phyloP scores from a whole-genome alignment of 352 stramenopile species.

The Phytopythium helicoides region DNA sequence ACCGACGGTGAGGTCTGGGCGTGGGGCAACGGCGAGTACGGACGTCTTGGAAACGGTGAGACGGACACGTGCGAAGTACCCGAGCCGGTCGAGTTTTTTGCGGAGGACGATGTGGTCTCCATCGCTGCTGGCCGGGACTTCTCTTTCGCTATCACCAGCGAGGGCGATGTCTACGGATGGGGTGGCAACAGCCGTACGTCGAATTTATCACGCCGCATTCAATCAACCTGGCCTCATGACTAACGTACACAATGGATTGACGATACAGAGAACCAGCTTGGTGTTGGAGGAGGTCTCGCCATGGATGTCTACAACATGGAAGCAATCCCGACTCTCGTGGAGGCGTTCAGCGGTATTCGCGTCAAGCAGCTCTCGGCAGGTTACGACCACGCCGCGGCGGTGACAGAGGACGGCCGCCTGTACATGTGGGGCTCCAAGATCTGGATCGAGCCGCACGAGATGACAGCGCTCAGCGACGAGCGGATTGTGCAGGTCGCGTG shows the following conservation, averaged over 20 bases:
- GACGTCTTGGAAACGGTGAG: slow-evolving; percentile 88
- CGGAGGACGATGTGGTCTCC: slow-evolving; percentile 55
- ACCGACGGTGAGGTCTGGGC: slow-evolving; percentile 90
- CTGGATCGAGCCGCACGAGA: slow-evolving; percentile 91
- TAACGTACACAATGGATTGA: background rate
- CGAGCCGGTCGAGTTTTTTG: slow-evolving; percentile 85
- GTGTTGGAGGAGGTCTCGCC: slow-evolving; percentile 81
- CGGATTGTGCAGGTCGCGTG: slow-evolving; percentile 81
- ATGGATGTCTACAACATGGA: slow-evolving; percentile 96
- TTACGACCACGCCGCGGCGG: slow-evolving; percentile 89
- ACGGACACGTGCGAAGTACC: slow-evolving; percentile 77
- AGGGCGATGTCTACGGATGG: slow-evolving; percentile 89
- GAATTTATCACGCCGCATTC: no score
- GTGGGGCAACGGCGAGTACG: slow-evolving; percentile 92
- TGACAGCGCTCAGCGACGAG: slow-evolving; percentile 74
- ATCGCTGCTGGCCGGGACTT: slow-evolving; percentile 89
- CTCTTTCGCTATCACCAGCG: slow-evolving; percentile 81
- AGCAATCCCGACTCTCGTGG: slow-evolving; percentile 85
- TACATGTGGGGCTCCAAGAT: slow-evolving; percentile 90
- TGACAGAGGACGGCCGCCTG: slow-evolving; percentile 72
- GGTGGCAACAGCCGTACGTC: slow-evolving; percentile 89
- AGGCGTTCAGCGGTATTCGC: slow-evolving; percentile 58
- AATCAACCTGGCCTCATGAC: no score
- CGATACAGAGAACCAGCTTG: slow-evolving; percentile 82
- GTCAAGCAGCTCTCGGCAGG: slow-evolving; percentile 91